These are phyloP conservation scores for Oidiodendron maius DNA, from an alignment of 495 filamentous ascomycete species.

Conservation along the genomic window DNA sequence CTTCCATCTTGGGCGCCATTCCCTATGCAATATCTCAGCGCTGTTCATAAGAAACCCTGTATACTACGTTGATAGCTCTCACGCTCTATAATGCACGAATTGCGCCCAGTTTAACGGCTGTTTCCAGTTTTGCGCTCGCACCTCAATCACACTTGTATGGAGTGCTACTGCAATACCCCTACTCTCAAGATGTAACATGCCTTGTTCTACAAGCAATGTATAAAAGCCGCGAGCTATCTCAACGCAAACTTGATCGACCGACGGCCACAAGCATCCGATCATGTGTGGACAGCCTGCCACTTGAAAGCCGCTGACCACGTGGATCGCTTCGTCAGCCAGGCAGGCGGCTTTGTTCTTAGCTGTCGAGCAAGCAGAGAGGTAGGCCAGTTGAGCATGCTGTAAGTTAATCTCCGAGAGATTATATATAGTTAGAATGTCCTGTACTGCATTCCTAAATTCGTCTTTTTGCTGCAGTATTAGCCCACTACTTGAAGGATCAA, in stretches of 20 bases:
- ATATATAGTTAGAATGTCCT: slow-evolving; percentile 1
- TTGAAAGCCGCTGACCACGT: slow-evolving; percentile 29
- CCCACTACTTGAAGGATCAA: slow-evolving; percentile 18
- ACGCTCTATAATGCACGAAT: slow-evolving; percentile 2
- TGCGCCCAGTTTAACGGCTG: background rate
- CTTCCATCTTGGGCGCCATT: no score
- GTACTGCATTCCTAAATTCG: background rate
- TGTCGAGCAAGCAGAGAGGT: slow-evolving; percentile 31
- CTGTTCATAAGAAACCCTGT: no score
- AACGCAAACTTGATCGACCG: background rate
- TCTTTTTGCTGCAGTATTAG: slow-evolving; percentile 16
- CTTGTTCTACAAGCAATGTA: background rate
- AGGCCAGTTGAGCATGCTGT: background rate
- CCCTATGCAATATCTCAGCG: no score
- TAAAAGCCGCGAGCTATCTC: slow-evolving; percentile 3
- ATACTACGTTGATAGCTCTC: no score
- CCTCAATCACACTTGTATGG: background rate
- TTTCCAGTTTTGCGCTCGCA: background rate
- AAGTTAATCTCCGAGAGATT: background rate
- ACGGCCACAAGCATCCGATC: slow-evolving; percentile 21
- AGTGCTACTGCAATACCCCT: background rate
- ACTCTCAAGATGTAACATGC: background rate
- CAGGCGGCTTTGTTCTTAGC: slow-evolving; percentile 13
- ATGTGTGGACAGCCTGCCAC: slow-evolving; percentile 29
- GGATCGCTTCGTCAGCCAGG: slow-evolving; percentile 26